A percentile compares a stretch with the other conserved stretches of the same genome.
phyloP scores from a whole-genome alignment of 352 stramenopile species.

The Globisporangium ultimum region DNA sequence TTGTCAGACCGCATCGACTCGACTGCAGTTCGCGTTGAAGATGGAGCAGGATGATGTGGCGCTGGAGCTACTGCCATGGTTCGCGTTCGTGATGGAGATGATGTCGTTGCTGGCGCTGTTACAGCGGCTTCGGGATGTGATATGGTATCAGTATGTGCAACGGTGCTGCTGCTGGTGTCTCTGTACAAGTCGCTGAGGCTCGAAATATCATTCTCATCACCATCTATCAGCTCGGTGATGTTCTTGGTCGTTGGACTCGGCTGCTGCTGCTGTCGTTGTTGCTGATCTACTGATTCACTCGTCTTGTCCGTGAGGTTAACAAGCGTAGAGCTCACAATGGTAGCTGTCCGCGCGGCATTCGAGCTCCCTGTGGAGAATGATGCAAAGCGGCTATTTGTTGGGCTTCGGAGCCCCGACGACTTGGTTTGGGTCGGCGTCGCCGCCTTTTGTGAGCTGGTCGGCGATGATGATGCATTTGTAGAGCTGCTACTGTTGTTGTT shows the following conservation, averaged over 20 bases:
- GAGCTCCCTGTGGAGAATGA: conserved; percentile 4
- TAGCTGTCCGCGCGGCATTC: conserved; percentile 10
- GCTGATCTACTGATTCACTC: not conserved
- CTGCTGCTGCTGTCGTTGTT: conserved; percentile 7
- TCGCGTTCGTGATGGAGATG: not conserved
- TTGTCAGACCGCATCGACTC: conserved; percentile 25
- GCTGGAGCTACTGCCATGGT: not conserved
- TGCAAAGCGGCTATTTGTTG: conserved; percentile 6
- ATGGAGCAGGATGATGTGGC: conserved; percentile 7
- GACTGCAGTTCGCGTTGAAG: conserved; percentile 11
- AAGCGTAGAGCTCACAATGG: conserved; percentile 14
- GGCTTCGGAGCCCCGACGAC: conserved; percentile 11
- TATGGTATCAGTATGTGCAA: too few relatives aligned
- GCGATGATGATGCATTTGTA: not conserved
- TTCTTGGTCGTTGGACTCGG: not conserved
- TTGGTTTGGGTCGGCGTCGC: not conserved
- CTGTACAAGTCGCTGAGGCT: conserved; percentile 13
- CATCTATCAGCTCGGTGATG: not conserved
- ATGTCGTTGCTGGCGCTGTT: not conserved
- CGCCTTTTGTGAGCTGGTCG: conserved; percentile 3
- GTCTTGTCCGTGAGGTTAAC: not conserved
- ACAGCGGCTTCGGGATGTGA: not conserved
- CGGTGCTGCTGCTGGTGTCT: not conserved
- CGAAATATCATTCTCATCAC: too few relatives aligned
- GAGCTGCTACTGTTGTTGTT: conserved; percentile 5